These are phyloP conservation scores for Neurospora sp. DNA, from an alignment of 495 filamentous ascomycete species.

Conservation along the genomic window DNA sequence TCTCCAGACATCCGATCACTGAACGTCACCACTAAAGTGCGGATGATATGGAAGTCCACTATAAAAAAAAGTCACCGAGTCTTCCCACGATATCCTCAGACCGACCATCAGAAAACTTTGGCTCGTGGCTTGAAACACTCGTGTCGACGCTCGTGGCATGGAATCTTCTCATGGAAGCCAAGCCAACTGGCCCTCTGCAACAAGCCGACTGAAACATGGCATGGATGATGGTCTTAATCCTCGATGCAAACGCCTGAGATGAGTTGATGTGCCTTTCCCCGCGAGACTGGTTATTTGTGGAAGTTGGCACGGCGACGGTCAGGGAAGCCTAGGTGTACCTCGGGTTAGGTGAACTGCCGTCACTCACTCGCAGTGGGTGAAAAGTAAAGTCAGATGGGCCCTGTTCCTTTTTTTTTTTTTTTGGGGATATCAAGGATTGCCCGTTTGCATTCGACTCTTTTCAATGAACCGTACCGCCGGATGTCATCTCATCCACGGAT, in stretches of 20 bases:
- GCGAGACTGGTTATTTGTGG: background rate
- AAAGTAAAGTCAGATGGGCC: background rate
- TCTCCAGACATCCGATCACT: background rate
- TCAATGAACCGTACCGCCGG: background rate
- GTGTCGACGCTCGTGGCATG: background rate
- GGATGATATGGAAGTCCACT: background rate
- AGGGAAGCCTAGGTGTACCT: background rate
- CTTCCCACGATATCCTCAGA: background rate
- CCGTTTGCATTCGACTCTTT: background rate
- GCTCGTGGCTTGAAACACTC: background rate
- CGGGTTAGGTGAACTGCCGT: background rate
- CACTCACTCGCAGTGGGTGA: background rate
- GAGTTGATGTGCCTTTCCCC: background rate
- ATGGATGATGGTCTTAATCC: background rate
- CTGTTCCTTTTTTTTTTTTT: background rate
- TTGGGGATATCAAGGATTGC: background rate
- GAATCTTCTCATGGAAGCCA: background rate
- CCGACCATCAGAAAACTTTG: background rate
- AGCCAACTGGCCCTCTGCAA: background rate
- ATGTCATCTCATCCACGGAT: background rate
- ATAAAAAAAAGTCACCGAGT: background rate
- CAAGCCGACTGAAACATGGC: background rate
- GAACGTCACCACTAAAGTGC: background rate
- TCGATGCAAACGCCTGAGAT: background rate
- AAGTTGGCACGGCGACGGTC: background rate